Base-by-base conservation (phyloP, 495 filamentous ascomycete species). In the Astrothelium macrocarpum region DNA sequence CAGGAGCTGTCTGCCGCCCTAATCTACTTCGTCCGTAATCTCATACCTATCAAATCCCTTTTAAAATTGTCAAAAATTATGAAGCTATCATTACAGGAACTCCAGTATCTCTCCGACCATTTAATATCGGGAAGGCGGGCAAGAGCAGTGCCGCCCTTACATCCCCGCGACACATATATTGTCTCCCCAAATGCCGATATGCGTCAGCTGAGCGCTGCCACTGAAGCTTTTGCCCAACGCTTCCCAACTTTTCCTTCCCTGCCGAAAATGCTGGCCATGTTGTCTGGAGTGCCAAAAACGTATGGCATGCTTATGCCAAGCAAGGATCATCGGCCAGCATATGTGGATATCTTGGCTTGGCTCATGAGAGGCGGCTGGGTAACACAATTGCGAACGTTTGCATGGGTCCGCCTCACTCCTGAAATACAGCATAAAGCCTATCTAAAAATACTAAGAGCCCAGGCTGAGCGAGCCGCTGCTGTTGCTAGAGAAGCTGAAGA, bases 121-220 rank as follows among this genome's bases (percentile, higher is more conserved):
- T 85, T 98, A 59, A 90, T 97, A 46, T 95, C 93, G 77, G 97
- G 91, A 91, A 84, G 94, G 32, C 86, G 90, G 59, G 94, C 92
- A 39, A 88, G 93, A 42, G 87, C 92, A 32, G 95, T 98, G 63
- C 90, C 91, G 12, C 94, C 94, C 1, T 81, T 97, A 16, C 90
- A 96, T 67, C 87, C 87, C 36, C 79, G 92, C 34, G 90, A 97
- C 72, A 90, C 85, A n/a, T 98, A 97, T 74, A 88, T 96, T 29
- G 85, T 96, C 32, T 94, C 89, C 26, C 94, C 93, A 0, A 96
- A 96, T 72, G 91, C 90, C 59, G 89, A 96, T 68, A 80, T 90
- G 71, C 80, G 81, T 65, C 85, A 87, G 59, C 79, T 97, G 0
- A 82, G 85, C 36, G 74, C 80, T n/a, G 88, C 90, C 2, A 85